These are phyloP conservation scores for Cordyceps fumosorosea DNA, from an alignment of 2,329 filamentous ascomycete genomes.

Conservation along the genomic window DNA sequence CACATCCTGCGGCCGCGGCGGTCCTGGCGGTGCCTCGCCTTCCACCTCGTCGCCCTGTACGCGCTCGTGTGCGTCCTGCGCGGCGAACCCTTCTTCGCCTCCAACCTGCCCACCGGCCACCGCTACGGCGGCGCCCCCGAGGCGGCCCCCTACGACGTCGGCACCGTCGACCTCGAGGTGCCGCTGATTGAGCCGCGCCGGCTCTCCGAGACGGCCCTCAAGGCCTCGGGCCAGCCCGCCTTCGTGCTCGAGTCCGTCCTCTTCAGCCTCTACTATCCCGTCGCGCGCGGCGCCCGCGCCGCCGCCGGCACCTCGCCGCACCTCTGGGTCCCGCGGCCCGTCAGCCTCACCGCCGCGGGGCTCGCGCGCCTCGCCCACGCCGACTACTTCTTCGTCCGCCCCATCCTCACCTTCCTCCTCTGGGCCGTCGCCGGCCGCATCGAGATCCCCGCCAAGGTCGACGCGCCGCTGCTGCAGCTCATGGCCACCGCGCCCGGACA, in stretches of 20 bases:
- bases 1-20: conserved; percentile 1
- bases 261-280: conserved; percentile 44
- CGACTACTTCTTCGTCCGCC: conserved; percentile 36
- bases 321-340: conserved; percentile 38
- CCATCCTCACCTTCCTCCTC: conserved; percentile 36
- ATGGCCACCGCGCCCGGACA: neutral
- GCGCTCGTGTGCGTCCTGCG: conserved; percentile 21
- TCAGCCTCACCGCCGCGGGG: conserved; percentile 38
- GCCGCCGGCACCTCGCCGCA: conserved; percentile 23
- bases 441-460: conserved; percentile 41
- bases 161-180: conserved; percentile 41
- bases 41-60: conserved; percentile 9
- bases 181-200: conserved; percentile 28
- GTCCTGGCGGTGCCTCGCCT: conserved; percentile 3
- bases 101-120: conserved; percentile 32
- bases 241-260: conserved; percentile 42
- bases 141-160: conserved; percentile 32
- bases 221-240: conserved; percentile 28
- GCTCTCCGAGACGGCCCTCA: conserved; percentile 29
- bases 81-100: conserved; percentile 36
- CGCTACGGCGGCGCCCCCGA: conserved; percentile 32
- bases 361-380: conserved; percentile 40
- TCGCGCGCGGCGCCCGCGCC: conserved; percentile 23
- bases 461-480: conserved; percentile 33
- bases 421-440: conserved; percentile 36